Base-by-base conservation (phyloP, 495 filamentous ascomycete genomes). In the Xylaria curta region DNA sequence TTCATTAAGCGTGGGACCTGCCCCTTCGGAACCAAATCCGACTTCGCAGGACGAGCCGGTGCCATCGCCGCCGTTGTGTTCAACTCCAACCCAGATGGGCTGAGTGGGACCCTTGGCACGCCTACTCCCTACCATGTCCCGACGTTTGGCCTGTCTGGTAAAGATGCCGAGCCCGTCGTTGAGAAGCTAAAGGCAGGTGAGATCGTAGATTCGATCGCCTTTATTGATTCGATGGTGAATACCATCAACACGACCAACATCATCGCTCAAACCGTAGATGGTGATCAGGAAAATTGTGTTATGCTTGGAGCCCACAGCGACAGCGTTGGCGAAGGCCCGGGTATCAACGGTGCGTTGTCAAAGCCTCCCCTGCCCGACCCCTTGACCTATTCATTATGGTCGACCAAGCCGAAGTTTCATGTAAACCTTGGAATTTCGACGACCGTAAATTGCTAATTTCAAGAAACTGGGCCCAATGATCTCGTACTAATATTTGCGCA, bases 31-130 rank as follows among this genome's bases (percentile, higher is more conserved):
- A 83, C 82, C 69, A 91, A 91, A 74, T 89, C 88, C 7, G 82
- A 82, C 65, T 76, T 83, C 12, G 86, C 88, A 9, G 88, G 88
- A 36, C 83, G 82, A 69, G 86, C 87, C 1, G 89, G 89, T 49
- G 89, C 89, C 15, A 75, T 87, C 51, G 89, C 86, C n/a, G 87
- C 87, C 0, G 81, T 91, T 0, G 80, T 91, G 12, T 91, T 87
- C 75, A 91, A 91, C 75, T 85, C 86, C 73, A 84, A 87, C 19
- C 65, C 82, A 10, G 84, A 80, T 12, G 76, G 71, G 40, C 66
- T 90, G 2, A 81, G 80, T 31, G 88, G 88, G 17, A 90, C 88
- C 6, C 78, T 90, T 36, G 88, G 85, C 12, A 80, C 72, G 6
- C 87, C 88, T 3, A 82, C 82, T 8, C 78, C 83, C 0, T 62